These are phyloP conservation scores for Wickerhamiella shivajii DNA, from an alignment of 805 yeast species.

Conservation along the genomic window DNA sequence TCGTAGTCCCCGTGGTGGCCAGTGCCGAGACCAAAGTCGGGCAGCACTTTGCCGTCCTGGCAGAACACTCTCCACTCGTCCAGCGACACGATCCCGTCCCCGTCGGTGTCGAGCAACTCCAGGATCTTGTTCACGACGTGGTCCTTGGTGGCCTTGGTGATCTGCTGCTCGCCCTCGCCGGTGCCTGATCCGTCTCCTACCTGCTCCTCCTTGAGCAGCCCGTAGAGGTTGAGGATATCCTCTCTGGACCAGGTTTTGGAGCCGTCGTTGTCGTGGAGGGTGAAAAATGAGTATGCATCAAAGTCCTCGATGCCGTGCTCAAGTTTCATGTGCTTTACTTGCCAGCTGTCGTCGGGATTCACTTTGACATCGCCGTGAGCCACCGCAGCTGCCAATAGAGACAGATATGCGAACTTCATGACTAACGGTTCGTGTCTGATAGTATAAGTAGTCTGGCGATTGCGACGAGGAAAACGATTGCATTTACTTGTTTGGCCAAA, in stretches of 20 bases:
- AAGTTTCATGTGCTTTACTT: constrained; percentile 60
- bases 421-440: too few species aligned
- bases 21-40: constrained; percentile 86
- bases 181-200: constrained; percentile 85
- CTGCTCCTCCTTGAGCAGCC: constrained; percentile 52
- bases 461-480: too few species aligned
- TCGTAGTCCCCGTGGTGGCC: constrained; percentile 94
- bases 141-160: constrained; percentile 38
- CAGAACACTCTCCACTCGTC: constrained; percentile 60
- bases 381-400: constrained; percentile 8
- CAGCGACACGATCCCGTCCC: constrained; percentile 47
- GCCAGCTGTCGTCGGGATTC: constrained; percentile 22
- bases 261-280: constrained; percentile 50
- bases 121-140: constrained; percentile 44
- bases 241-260: constrained; percentile 42
- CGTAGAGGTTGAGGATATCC: constrained; percentile 73
- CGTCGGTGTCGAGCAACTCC: constrained; percentile 45
- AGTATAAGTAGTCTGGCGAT: too few species aligned
- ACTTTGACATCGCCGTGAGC: constrained; percentile 11
- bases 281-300: constrained; percentile 65
- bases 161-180: constrained; percentile 62
- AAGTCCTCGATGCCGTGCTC: constrained; percentile 71
- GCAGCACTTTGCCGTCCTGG: constrained; percentile 53
- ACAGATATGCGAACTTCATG: too few species aligned
- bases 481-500: too few species aligned